Evolutionary conservation across 2,329 filamentous ascomycete genomes (phyloP), one percentile per base, ranked within the genome.

Genomic region (Allantophomopsis cytisporea): DNA sequence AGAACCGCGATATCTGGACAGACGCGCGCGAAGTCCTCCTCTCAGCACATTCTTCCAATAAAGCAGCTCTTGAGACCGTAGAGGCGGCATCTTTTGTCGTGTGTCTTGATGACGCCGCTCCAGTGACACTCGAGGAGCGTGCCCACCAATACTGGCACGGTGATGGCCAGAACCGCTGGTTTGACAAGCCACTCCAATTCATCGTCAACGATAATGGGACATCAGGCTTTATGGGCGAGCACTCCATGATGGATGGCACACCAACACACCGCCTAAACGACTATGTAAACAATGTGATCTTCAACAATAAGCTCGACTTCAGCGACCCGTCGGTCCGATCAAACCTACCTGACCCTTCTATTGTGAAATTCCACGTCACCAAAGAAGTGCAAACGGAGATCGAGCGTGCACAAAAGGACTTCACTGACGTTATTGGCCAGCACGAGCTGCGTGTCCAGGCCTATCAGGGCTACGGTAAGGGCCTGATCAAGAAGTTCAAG

Each of bases 221-320:
- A 7, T 83, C 91, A 2, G 91, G 91, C 45, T 98, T 98, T 71
- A 89, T 87, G 72, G 91, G 91, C 55, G 91, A 98, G 65, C 91
- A 98, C 71, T 93, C 84, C 53, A 96, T 98, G 91, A 98, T 98
- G 93, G 91, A 98, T 58, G 91, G 93, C 47, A 98, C 91, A 6
- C 88, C 93, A 1, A 98, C 93, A 2, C 91, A 96, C 64, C 82
- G 93, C 35, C 73, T 98, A 13, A 98, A 95, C 61, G 91, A 98
- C 70, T 91, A 87, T 56, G 73, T 93, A 57, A 93, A 89, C 66
- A 78, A 83, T 57, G 73, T 84, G 54, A 95, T 96, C 60, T 88
- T 94, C 64, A 80, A 81, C 65, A 89, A 94, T 66, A 93, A 91
- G 60, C 77, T 98, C 43, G 87, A 95, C 61, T 84, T 95, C 56